Evolutionary conservation across 495 filamentous ascomycete genomes (phyloP), one percentile per base, ranked within the genome.

Genomic region (Cenococcum geophilum): DNA sequence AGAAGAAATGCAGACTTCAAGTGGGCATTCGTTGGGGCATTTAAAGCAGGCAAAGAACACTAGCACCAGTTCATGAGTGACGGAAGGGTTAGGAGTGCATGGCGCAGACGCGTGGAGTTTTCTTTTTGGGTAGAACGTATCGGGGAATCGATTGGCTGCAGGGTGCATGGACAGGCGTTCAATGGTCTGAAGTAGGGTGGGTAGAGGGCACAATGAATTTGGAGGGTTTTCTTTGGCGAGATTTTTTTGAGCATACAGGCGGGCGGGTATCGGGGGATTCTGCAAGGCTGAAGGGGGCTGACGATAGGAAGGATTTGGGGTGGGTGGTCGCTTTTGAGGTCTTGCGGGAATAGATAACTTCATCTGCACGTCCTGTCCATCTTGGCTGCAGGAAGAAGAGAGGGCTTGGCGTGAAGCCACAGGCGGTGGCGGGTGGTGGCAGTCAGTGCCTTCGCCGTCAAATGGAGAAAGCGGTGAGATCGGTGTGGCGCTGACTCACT

Each of bases 1-100:
- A 37, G 14, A 18, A n/a, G 57, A 68, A 54, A 57, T 70, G 65
- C 55, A 70, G 21, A 61, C 50, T 1, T 37, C 62, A 21, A 62
- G 58, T 16, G 62, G 59, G 42, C 66, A 68, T 58, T 22, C 55
- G 4, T 34, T 68, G 54, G 58, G 58, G 4, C 59, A 62, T 53
- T 25, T 68, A 55, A 23, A 35, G n/a, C 53, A 16, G 56, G 51
- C 58, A 20, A 54, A 53, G 49, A 53, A 37, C 18, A 40, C 37
- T 37, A 53, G 20, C n/a, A 25, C n/a, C 21, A 57, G 60, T 36
- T 32, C 60, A 21, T 61, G 52, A 48, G 25, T 32, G 49, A 52
- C 16, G 49, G 49, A 23, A 27, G 49, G 49, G 25, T 18, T 18
- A 25, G 21, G 49, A 25, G 49, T 52, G 49, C 49, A 52, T 52